Evolutionary conservation across 208 protist species (phyloP).

Genomic region (Leishmania amazonensis): DNA sequence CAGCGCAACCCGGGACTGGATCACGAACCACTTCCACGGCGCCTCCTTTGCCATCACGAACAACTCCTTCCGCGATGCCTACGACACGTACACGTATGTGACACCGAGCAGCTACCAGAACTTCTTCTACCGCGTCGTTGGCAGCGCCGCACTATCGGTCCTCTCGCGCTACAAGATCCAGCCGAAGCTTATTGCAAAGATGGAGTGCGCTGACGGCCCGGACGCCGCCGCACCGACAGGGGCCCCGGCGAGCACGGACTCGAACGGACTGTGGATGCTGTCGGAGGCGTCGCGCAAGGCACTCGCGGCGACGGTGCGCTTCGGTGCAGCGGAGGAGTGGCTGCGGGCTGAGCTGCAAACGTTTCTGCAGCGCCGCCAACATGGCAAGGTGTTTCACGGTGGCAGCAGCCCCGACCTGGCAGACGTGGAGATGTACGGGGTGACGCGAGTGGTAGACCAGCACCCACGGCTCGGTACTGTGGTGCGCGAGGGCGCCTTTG

Average conservation of each 20-base stretch:
- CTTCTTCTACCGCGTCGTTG: slow-evolving; percentile 59
- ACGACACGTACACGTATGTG: slow-evolving; percentile 54
- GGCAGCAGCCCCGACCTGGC: slow-evolving; percentile 68
- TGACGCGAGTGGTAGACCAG: slow-evolving; percentile 57
- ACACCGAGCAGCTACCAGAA: slow-evolving; percentile 60
- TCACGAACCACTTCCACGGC: slow-evolving; percentile 66
- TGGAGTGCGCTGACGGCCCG: slow-evolving; percentile 13
- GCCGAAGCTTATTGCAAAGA: slow-evolving; percentile 34
- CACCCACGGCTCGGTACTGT: slow-evolving; percentile 55
- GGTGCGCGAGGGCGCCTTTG: slow-evolving; percentile 46
- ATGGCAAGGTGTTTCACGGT: slow-evolving; percentile 61
- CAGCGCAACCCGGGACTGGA: slow-evolving; percentile 62
- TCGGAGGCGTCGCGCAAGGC: slow-evolving; percentile 5
- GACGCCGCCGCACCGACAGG: neutral
- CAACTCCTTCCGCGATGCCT: slow-evolving; percentile 63
- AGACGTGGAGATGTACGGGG: slow-evolving; percentile 83
- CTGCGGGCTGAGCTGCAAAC: slow-evolving; percentile 46
- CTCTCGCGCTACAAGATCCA: slow-evolving; percentile 67
- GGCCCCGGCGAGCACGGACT: neutral
- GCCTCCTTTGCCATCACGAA: slow-evolving; percentile 76
- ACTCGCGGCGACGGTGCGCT: slow-evolving; percentile 15
- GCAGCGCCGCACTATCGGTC: slow-evolving; percentile 49
- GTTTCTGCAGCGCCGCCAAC: slow-evolving; percentile 39
- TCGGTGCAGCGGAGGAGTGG: slow-evolving; percentile 40
- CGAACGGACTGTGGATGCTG: slow-evolving; percentile 28